A percentile compares a stretch with the other conserved stretches of the same genome.
These are phyloP conservation scores for Pseudogymnoascus sp. DNA, from an alignment of 2,329 filamentous ascomycete species.

Conservation along the genomic window DNA sequence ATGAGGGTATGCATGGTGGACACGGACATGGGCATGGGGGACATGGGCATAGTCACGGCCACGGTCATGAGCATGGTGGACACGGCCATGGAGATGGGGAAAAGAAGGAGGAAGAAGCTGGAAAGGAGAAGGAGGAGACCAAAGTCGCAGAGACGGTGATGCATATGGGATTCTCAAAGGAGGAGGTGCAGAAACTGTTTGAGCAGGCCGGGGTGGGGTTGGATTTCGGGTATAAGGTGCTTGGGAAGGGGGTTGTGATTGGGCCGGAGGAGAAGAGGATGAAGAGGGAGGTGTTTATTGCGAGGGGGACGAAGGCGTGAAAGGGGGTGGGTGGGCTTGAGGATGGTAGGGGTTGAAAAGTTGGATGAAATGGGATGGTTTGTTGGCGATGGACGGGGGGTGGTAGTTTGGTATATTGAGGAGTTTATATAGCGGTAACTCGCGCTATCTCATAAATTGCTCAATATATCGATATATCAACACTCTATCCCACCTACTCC, in stretches of 20 bases:
- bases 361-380: neutral
- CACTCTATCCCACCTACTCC: neutral
- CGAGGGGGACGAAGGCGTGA: slow-evolving; percentile 36
- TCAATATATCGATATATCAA: neutral
- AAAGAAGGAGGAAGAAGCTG: neutral
- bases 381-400: neutral
- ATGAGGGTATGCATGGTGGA: slow-evolving; percentile 28
- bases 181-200: slow-evolving; percentile 52
- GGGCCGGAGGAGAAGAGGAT: slow-evolving; percentile 26
- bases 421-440: neutral
- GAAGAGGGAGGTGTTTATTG: slow-evolving; percentile 40
- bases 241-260: slow-evolving; percentile 43
- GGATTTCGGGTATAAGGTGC: slow-evolving; percentile 47
- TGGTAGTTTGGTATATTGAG: neutral
- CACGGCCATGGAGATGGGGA: slow-evolving; percentile 12
- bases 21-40: slow-evolving; percentile 11
- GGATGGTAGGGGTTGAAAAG: neutral
- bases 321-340: too few relatives aligned
- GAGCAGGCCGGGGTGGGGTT: slow-evolving; percentile 49
- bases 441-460: neutral
- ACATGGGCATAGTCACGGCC: neutral
- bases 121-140: slow-evolving; percentile 8
- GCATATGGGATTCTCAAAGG: slow-evolving; percentile 56
- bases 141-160: slow-evolving; percentile 45
- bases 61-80: slow-evolving; percentile 19